These are phyloP conservation scores for Rugonectria rugulosa DNA, from an alignment of 2,329 filamentous ascomycete species.

Conservation along the genomic window DNA sequence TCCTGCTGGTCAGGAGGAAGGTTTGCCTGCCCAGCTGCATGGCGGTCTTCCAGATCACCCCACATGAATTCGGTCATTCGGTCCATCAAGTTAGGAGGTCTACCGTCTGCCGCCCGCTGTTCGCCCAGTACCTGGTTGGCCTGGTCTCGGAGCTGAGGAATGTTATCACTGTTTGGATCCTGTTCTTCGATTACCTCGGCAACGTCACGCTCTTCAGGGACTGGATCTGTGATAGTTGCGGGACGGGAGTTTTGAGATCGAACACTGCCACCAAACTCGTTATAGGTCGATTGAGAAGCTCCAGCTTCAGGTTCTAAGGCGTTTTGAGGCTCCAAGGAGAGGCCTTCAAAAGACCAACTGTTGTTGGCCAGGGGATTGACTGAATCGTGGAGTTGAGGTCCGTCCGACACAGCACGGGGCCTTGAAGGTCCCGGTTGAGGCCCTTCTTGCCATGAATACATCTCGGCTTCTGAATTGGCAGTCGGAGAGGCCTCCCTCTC, in stretches of 20 bases:
- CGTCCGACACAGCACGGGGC: conserved; percentile 65
- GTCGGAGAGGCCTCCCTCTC: conserved; percentile 26
- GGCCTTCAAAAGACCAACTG: conserved; percentile 64
- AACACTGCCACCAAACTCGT: too few relatives aligned
- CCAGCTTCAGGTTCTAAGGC: conserved; percentile 10
- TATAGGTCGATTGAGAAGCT: too few relatives aligned
- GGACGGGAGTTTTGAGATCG: too few relatives aligned
- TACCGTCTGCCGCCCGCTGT: conserved; percentile 19
- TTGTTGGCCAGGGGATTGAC: conserved; percentile 65
- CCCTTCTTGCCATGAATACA: conserved; percentile 15
- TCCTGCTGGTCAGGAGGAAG: conserved; percentile 57
- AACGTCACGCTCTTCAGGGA: too few relatives aligned
- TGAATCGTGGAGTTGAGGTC: conserved; percentile 52
- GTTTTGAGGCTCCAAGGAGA: conserved; percentile 42
- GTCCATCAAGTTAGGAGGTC: conserved; percentile 38
- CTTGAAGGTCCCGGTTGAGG: conserved; percentile 42
- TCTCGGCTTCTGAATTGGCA: conserved; percentile 15
- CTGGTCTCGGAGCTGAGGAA: conserved; percentile 17
- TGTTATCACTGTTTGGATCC: background rate
- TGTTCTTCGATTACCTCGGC: too few relatives aligned
- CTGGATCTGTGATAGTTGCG: too few relatives aligned
- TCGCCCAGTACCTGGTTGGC: conserved; percentile 12
- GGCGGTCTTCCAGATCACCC: conserved; percentile 58
- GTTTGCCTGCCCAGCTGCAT: conserved; percentile 45
- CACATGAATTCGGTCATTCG: conserved; percentile 68